These are phyloP conservation scores for Xylaria flabelliformis DNA, from an alignment of 495 filamentous ascomycete species.

Conservation along the genomic window DNA sequence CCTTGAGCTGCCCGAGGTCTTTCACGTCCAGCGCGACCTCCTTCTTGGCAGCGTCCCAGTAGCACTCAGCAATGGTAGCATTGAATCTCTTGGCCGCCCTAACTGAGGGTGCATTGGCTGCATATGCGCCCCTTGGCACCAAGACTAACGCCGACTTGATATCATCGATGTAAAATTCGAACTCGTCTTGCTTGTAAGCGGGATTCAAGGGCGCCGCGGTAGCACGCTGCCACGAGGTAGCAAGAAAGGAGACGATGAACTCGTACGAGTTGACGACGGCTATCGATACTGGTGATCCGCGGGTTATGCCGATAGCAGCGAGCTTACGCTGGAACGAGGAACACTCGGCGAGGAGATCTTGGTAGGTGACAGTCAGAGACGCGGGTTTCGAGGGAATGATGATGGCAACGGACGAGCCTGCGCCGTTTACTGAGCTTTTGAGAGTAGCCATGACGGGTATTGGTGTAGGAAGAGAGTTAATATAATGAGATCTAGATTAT, in stretches of 20 bases:
- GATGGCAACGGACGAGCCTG: constrained; percentile 57
- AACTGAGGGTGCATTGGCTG: constrained; percentile 67
- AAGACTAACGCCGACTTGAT: constrained; percentile 76
- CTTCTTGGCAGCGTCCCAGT: constrained; percentile 65
- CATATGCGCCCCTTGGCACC: constrained; percentile 71
- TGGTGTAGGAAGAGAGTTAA: background rate
- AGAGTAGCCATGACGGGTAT: constrained; percentile 45
- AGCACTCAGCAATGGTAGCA: constrained; percentile 80
- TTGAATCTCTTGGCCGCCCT: constrained; percentile 75
- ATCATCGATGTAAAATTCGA: constrained; percentile 89
- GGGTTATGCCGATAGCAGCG: constrained; percentile 69
- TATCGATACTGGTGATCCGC: constrained; percentile 73
- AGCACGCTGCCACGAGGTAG: constrained; percentile 74
- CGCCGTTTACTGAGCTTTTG: constrained; percentile 52
- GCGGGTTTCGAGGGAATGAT: constrained; percentile 68
- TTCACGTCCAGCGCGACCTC: constrained; percentile 79
- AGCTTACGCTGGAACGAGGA: constrained; percentile 72
- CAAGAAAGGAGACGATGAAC: constrained; percentile 83
- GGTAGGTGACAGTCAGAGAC: constrained; percentile 68
- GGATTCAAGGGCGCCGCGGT: constrained; percentile 84
- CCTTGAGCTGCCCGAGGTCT: constrained; percentile 69
- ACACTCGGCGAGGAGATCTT: constrained; percentile 65
- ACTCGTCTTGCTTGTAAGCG: constrained; percentile 84
- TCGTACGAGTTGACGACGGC: constrained; percentile 79
- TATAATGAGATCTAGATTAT: constrained; percentile 6